Evolutionary conservation across 1,139 yeast species (phyloP), one percentile per base, ranked within the genome.

Genomic region (Saccharomyces hybrid): DNA sequence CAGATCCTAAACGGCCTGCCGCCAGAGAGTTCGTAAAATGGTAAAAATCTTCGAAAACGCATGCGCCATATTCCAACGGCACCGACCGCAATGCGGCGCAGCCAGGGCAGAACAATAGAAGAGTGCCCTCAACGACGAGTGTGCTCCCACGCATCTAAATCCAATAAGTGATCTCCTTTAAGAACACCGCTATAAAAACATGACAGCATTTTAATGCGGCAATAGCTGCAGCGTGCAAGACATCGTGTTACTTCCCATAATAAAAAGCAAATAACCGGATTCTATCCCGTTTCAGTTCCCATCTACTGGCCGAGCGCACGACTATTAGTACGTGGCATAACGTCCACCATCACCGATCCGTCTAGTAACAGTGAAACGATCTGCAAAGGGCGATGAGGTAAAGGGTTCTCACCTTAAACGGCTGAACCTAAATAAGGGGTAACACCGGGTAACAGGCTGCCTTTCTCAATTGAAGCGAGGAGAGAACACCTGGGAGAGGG

Each of bases 371-470:
- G 2, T 14, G 23, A 11, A 38, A 38, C 9, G 42, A 38, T 38
- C 23, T 38, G 11, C 42, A 38, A 16, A 38, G 42, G 41, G 23
- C 42, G 42, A 38, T 38, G 42, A 38, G 25, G 42, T 16, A 38
- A 38, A 38, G 42, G 42, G 42, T 38, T 38, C 42, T 38, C 42
- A 38, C 23, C 42, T 38, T 38, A 38, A 38, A 38, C 42, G 42
- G 42, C 42, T 38, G 42, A 38, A 5, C 13, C 3, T 1, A 13
- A 16, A 41, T 14, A 44, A 48, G 31, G 42, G 42, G 47, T 16
- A 16, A 5, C 16, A 5, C 42, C 42, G 42, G 42, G 42, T 38
- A 38, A 7, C 13, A 4, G 9, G 42, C 42, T 38, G 42, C 23
- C 23, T 38, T 38, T 38, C 16, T 34, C 42, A 34, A 20, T 20